Conservation (phyloP, 805 yeast species). For the Candida manassasensis region DNA sequence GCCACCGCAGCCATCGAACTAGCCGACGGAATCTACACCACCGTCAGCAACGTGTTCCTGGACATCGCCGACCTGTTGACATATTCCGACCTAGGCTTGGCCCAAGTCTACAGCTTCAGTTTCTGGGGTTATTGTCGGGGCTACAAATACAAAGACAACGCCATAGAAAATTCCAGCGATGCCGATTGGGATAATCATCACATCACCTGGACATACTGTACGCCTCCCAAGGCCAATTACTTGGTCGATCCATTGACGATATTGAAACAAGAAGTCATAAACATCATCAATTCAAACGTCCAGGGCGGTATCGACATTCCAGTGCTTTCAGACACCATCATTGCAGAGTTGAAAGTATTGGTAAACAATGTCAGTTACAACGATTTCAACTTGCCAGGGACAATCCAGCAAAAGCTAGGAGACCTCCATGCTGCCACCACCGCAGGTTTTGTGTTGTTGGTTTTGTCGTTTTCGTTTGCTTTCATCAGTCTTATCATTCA, state of each 20-base stretch:
- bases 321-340: slow-evolving; percentile 10
- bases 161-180: background rate
- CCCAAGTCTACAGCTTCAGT: slow-evolving; percentile 36
- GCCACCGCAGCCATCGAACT: slow-evolving; percentile 4
- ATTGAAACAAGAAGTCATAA: slow-evolving; percentile 28
- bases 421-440: slow-evolving; percentile 45
- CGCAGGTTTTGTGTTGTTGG: slow-evolving; percentile 49
- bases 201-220: slow-evolving; percentile 45
- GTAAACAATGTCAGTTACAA: slow-evolving; percentile 21
- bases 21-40: slow-evolving; percentile 8
- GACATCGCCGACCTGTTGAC: slow-evolving; percentile 16
- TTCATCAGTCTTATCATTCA: slow-evolving; percentile 48
- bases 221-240: slow-evolving; percentile 50
- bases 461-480: slow-evolving; percentile 28
- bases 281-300: slow-evolving; percentile 18
- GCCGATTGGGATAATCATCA: slow-evolving; percentile 22
- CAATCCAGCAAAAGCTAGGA: slow-evolving; percentile 42
- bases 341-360: slow-evolving; percentile 18
- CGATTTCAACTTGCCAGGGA: slow-evolving; percentile 49
- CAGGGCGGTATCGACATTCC: slow-evolving; percentile 23
- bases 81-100: slow-evolving; percentile 32
- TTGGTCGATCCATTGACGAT: slow-evolving; percentile 48
- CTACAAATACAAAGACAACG: background rate
- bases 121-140: slow-evolving; percentile 45
- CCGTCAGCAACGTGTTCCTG: slow-evolving; percentile 14